Percentiles rank a stretch among this genome's conserved stretches.
Conservation (phyloP, 306 rosid species). For the Fagus sylvatica region DNA sequence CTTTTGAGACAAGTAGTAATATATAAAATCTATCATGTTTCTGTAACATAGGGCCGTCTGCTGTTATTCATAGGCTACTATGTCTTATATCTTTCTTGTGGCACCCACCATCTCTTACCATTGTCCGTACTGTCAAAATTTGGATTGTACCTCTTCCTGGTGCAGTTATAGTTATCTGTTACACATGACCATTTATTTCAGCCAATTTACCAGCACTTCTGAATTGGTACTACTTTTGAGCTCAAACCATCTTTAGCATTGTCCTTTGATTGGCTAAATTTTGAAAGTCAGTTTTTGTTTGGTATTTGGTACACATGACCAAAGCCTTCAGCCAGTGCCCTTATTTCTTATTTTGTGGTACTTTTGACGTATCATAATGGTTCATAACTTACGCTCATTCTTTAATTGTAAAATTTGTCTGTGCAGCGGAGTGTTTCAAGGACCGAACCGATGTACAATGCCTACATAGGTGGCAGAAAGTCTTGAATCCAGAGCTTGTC, state of each 20-base stretch:
- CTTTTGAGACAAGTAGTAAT: too few relatives aligned
- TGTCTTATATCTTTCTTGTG: background rate
- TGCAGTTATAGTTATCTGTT: background rate
- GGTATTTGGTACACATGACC: background rate
- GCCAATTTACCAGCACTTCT: background rate
- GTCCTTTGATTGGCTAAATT: background rate
- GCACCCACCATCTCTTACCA: background rate
- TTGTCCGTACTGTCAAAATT: background rate
- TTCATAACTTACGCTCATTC: constrained; percentile 16
- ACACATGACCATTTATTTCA: background rate
- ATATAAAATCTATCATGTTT: background rate
- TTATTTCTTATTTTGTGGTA: constrained; percentile 15
- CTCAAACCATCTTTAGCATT: background rate
- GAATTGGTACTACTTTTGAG: background rate
- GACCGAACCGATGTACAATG: constrained; percentile 98
- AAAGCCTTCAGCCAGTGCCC: background rate
- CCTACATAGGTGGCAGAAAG: constrained; percentile 99
- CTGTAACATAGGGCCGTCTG: background rate
- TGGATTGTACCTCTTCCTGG: background rate
- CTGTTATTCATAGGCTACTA: background rate
- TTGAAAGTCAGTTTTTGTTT: background rate
- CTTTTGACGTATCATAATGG: constrained; percentile 6
- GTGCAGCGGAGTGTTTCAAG: constrained; percentile 88
- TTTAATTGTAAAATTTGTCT: constrained; percentile 33
- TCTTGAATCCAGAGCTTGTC: constrained; percentile 92